Percentiles rank a stretch among this genome's conserved stretches.
phyloP scores from a whole-genome alignment of 106 monocot genomes.

The Dendrobium chrysotoxum region DNA sequence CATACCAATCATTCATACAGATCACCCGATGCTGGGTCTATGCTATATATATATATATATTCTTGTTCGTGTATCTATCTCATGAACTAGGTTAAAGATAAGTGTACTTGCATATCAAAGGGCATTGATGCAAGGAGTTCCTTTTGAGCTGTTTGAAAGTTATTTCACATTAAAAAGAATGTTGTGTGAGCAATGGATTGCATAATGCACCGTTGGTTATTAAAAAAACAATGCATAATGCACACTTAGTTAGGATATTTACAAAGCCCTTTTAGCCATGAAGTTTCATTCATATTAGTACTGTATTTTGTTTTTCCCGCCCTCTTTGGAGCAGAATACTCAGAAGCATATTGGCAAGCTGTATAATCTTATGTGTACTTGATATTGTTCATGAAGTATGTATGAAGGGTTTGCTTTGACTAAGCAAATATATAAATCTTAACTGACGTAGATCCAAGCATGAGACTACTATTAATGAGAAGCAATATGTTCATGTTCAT shows the following conservation, averaged over 20 bases:
- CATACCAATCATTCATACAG: background rate
- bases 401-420: background rate
- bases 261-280: background rate
- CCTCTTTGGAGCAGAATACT: background rate
- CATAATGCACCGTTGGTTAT: background rate
- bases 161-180: slow-evolving; percentile 1
- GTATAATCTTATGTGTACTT: background rate
- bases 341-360: background rate
- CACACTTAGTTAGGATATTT: background rate
- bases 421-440: background rate
- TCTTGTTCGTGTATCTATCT: background rate
- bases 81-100: background rate
- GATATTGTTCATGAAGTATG: background rate
- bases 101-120: background rate
- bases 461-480: background rate
- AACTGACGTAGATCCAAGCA: background rate
- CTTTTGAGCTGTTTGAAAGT: background rate
- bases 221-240: background rate
- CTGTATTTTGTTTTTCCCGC: background rate
- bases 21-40: background rate
- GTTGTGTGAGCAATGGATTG: background rate
- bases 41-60: background rate
- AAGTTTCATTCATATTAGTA: background rate
- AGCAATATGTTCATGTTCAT: background rate
- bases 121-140: background rate